phyloP scores from a whole-genome alignment of 2,329 filamentous ascomycete genomes.

The Pleomassaria siparia region DNA sequence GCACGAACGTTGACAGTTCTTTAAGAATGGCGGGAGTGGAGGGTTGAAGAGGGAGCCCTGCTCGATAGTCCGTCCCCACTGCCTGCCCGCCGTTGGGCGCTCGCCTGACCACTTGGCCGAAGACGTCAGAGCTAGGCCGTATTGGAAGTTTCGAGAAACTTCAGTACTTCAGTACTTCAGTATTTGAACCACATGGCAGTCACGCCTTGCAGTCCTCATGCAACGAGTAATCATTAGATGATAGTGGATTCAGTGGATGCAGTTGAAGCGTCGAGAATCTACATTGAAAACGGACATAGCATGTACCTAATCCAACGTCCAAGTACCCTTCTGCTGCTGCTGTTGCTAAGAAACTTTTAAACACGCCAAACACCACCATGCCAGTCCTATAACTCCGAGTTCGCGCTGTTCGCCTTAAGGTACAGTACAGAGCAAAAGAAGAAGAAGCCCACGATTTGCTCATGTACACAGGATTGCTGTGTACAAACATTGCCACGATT shows the following conservation, averaged over 20 bases:
- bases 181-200: conserved; percentile 8
- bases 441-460: conserved; percentile 1
- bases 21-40: conserved; percentile 26
- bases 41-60: conserved; percentile 7
- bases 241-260: conserved; percentile 14
- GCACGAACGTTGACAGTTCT: conserved; percentile 25
- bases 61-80: conserved; percentile 25
- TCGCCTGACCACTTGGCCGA: conserved; percentile 21
- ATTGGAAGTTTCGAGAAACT: conserved; percentile 44
- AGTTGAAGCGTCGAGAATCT: conserved; percentile 21
- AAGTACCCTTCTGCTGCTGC: conserved; percentile 27
- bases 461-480: background rate
- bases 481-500: conserved; percentile 1
- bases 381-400: conserved; percentile 28
- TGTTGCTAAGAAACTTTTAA: conserved; percentile 20
- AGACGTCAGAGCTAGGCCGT: conserved; percentile 30
- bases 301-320: conserved; percentile 19
- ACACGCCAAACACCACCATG: conserved; percentile 37
- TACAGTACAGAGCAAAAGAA: conserved; percentile 32
- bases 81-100: conserved; percentile 17
- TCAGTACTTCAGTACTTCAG: conserved; percentile 15
- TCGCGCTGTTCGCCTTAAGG: conserved; percentile 38
- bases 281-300: conserved; percentile 20
- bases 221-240: too few species aligned
- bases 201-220: conserved; percentile 13